Evolutionary conservation across 441 rosid species (phyloP), one percentile per base, ranked within the genome.

Genomic region (Aquilaria agallochum): DNA sequence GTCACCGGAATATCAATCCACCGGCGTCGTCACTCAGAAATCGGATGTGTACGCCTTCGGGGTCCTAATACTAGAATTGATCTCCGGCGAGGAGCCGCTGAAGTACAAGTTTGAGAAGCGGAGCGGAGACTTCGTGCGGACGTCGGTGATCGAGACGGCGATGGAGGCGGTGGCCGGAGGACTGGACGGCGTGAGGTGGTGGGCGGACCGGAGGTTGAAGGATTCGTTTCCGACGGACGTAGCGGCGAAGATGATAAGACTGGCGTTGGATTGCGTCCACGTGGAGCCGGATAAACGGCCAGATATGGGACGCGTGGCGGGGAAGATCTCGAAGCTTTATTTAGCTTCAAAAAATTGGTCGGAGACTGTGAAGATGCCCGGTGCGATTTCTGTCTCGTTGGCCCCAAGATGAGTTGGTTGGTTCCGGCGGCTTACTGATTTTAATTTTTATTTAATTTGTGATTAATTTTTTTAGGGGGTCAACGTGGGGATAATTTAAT

Each of bases 221-320:
- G 96, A 93, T 58, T 93, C 97, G 40, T 93, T 82, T 55, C 98
- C 96, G n/a, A 83, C 83, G 2, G 82, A 81, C 12, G 91, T 80
- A 59, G 95, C 78, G 12, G 81, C 78, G 79, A 81, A 73, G 64
- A 9, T 93, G 42, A 68, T 74, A 27, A 60, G 84, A 27, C 20
- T 93, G 2, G 96, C 90, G 62, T 14, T 88, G 55, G 87, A 85
- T 2, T 93, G 98, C 68, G 88, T 82, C 15, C 74, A 83, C 36
- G 80, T 58, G 65, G 92, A 85, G 49, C 76, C 89, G 9, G 76
- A 70, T 71, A 68, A 75, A 31, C 74, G 97, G 61, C 97, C 98
- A 2, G 81, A 83, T 53, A 88, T 90, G 97, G 86, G 88, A 66
- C 89, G 89, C 78, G 97, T 90, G 59, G 85, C 89, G 2, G 88